Evolutionary conservation across 2,329 filamentous ascomycete genomes (phyloP).

Genomic region (Orbilia javanica): DNA sequence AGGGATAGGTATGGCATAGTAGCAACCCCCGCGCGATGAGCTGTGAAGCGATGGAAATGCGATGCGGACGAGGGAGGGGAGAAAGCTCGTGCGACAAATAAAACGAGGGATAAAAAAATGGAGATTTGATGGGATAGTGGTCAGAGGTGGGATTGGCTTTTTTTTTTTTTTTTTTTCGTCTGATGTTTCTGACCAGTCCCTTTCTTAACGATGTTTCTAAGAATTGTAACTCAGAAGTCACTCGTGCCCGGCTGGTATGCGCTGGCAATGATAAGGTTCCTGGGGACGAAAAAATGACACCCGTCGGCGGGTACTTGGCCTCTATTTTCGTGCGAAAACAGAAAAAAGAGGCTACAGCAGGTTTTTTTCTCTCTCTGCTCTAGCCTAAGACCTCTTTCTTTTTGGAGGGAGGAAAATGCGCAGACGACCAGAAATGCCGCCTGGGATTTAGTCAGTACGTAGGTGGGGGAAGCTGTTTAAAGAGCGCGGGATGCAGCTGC

Average conservation of each 20-base stretch:
- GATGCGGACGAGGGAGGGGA: constrained; percentile 5
- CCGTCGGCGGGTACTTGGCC: background rate
- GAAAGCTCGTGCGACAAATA: constrained; percentile 22
- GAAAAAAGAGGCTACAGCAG: background rate
- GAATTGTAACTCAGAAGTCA: background rate
- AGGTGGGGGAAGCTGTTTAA: constrained; percentile 24
- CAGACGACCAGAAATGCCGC: constrained; percentile 21
- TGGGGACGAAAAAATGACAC: background rate
- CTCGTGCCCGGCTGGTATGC: background rate
- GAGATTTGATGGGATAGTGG: background rate
- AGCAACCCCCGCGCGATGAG: constrained; percentile 9
- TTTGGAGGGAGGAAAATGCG: constrained; percentile 22
- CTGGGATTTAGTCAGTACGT: background rate
- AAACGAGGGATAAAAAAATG: background rate
- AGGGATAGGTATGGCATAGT: background rate
- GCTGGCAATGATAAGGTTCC: constrained; percentile 15
- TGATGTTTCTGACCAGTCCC: constrained; percentile 39
- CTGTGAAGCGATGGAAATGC: constrained; percentile 7
- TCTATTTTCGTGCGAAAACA: constrained; percentile 6
- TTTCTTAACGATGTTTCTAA: background rate
- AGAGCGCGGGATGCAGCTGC: constrained; percentile 53
- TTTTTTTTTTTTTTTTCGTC: too few species aligned
- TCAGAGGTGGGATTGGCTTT: background rate
- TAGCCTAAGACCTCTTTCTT: background rate
- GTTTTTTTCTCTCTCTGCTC: background rate